These are phyloP conservation scores for Microbotryum lychnidis-dioicae DNA, from an alignment of 1,284 basidiomycete genomes.

Conservation along the genomic window DNA sequence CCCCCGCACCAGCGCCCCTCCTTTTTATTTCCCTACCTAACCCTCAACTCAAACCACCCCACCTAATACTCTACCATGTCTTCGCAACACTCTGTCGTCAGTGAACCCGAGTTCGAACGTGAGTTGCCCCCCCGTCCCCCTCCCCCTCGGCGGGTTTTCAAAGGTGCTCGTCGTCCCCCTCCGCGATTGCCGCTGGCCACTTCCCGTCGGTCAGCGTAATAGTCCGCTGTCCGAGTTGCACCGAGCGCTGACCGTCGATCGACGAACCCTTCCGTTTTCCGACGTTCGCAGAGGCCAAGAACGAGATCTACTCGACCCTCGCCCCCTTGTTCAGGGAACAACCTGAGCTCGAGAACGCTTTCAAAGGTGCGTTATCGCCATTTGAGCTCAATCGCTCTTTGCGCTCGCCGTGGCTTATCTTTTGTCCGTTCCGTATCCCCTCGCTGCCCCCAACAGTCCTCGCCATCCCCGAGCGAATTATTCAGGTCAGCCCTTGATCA, in stretches of 20 bases:
- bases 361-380: constrained; percentile 48
- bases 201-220: background rate
- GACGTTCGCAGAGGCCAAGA: constrained; percentile 39
- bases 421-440: background rate
- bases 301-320: constrained; percentile 53
- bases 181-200: background rate
- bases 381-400: background rate
- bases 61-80: constrained; percentile 14
- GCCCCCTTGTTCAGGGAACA: constrained; percentile 59
- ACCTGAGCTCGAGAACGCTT: constrained; percentile 62
- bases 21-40: background rate
- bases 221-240: background rate
- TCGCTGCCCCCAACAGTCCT: constrained; percentile 9
- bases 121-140: background rate
- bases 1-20: background rate
- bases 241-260: background rate
- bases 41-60: background rate
- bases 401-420: background rate
- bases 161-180: background rate
- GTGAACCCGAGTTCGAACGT: constrained; percentile 33
- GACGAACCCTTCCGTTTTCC: background rate
- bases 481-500: constrained; percentile 41
- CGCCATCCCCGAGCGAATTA: constrained; percentile 64
- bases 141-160: too few species aligned
- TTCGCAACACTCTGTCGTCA: constrained; percentile 20